Conservation (phyloP, 2,329 filamentous ascomycete species). For the Xylaria sp. region DNA sequence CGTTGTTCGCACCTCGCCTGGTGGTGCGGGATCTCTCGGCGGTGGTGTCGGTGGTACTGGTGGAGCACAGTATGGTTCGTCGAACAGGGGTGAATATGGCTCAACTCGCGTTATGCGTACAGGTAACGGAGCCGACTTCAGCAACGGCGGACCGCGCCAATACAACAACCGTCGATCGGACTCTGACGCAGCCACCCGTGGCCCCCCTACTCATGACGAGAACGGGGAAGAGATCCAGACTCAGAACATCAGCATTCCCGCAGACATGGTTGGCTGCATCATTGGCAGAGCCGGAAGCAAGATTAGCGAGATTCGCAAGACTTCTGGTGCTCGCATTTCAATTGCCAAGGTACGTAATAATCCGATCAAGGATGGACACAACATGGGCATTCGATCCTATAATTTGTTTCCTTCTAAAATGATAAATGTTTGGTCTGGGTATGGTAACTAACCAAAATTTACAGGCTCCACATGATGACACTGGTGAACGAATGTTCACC, state of each 20-base stretch:
- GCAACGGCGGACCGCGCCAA: constrained; percentile 64
- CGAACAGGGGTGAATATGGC: constrained; percentile 51
- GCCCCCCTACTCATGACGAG: constrained; percentile 84
- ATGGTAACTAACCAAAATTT: constrained; percentile 14
- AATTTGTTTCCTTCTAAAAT: not conserved
- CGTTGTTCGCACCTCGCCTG: constrained; percentile 75
- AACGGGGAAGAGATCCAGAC: constrained; percentile 97
- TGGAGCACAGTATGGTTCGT: constrained; percentile 41
- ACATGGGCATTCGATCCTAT: not conserved
- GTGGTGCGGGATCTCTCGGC: constrained; percentile 42
- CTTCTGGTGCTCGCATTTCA: constrained; percentile 91
- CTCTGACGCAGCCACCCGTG: constrained; percentile 72
- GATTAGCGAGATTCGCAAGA: constrained; percentile 98
- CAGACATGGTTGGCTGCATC: constrained; percentile 99
- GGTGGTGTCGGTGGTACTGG: constrained; percentile 30
- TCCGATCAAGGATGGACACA: not conserved
- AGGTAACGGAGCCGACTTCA: constrained; percentile 96
- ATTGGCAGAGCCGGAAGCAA: constrained; percentile 93
- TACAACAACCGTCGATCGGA: constrained; percentile 77
- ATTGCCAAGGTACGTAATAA: constrained; percentile 70
- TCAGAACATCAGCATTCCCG: constrained; percentile 98
- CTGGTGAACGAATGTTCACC: constrained; percentile 98
- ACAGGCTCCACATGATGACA: constrained; percentile 86
- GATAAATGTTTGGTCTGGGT: not conserved
- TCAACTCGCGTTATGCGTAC: constrained; percentile 81